Conservation (phyloP, 139 green algal genomes). For the Edaphochlamys debaryana region DNA sequence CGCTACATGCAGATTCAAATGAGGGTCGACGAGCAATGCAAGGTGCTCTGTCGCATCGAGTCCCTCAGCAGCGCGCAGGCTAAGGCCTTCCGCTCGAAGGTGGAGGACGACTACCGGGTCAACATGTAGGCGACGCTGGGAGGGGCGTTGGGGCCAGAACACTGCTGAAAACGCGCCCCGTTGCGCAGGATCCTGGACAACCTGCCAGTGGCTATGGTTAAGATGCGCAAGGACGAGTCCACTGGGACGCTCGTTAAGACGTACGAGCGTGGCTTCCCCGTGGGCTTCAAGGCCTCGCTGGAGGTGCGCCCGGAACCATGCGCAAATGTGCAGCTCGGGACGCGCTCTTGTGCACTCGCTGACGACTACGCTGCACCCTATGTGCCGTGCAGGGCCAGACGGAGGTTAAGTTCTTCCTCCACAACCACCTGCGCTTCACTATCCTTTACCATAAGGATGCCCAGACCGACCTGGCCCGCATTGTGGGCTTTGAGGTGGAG, state of each 20-base stretch:
- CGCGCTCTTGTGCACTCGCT: no score
- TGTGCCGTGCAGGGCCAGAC: constrained; percentile 65
- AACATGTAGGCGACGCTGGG: constrained; percentile 87
- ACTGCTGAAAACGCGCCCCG: not conserved
- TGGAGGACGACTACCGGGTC: constrained; percentile 97
- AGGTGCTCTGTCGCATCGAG: constrained; percentile 91
- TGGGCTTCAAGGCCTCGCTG: constrained; percentile 84
- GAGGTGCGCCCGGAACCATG: constrained; percentile 65
- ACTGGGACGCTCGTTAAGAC: constrained; percentile 82
- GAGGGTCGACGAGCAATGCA: constrained; percentile 92
- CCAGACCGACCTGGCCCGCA: constrained; percentile 82
- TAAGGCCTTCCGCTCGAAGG: constrained; percentile 84
- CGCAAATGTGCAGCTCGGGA: not conserved
- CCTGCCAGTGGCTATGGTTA: constrained; percentile 94
- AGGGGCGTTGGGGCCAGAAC: not conserved
- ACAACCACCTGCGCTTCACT: constrained; percentile 98
- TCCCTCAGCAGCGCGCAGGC: constrained; percentile 75
- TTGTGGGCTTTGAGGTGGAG: constrained; percentile 99
- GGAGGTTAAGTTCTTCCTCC: constrained; percentile 83
- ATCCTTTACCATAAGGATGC: constrained; percentile 96
- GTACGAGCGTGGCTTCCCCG: constrained; percentile 95
- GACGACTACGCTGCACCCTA: no score
- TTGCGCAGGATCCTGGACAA: constrained; percentile 97
- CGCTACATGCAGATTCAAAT: constrained; percentile 88
- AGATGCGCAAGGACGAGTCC: constrained; percentile 81